Percentiles rank a stretch among this genome's conserved stretches.
These are phyloP conservation scores for Shiraia sp. DNA, from an alignment of 2,329 filamentous ascomycete species.

Conservation along the genomic window DNA sequence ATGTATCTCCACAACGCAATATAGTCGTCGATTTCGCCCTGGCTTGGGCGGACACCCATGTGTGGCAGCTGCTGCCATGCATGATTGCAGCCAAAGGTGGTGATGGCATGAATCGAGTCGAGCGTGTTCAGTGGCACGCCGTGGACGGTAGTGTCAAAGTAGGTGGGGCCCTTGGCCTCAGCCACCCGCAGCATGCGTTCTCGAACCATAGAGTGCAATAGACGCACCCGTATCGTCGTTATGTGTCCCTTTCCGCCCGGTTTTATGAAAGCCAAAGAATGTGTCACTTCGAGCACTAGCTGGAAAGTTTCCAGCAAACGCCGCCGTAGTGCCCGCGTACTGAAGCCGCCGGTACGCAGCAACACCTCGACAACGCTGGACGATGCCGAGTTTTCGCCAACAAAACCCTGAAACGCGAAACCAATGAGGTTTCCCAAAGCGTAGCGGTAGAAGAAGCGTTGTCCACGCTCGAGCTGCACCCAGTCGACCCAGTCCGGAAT, in stretches of 20 bases:
- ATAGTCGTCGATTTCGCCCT: slow-evolving; percentile 1
- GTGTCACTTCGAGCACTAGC: slow-evolving; percentile 4
- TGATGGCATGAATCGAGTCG: slow-evolving; percentile 5
- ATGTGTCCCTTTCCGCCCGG: slow-evolving; percentile 2
- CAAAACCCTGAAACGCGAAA: slow-evolving; percentile 4
- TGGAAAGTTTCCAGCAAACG: slow-evolving; percentile 6
- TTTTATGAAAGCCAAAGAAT: slow-evolving; percentile 1
- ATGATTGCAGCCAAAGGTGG: slow-evolving; percentile 2
- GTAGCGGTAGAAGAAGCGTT: slow-evolving; percentile 4
- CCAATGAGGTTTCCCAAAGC: slow-evolving; percentile 3
- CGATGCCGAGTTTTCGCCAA: slow-evolving; percentile 3
- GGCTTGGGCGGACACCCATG: background rate
- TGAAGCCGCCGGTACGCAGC: slow-evolving; percentile 2
- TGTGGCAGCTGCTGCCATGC: slow-evolving; percentile 1
- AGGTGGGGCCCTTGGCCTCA: background rate
- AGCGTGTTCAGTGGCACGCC: slow-evolving; percentile 4
- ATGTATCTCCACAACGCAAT: slow-evolving; percentile 5
- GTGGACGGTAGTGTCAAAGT: slow-evolving; percentile 1
- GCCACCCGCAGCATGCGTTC: slow-evolving; percentile 2
- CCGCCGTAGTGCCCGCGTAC: background rate
- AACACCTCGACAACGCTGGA: slow-evolving; percentile 3
- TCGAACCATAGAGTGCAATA: slow-evolving; percentile 3
- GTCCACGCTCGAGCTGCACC: slow-evolving; percentile 5
- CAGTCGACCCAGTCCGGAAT: slow-evolving; percentile 5
- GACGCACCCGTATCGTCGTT: slow-evolving; percentile 2